Conservation (phyloP, 1,139 yeast species). For the Saccharomyces hybrid region DNA sequence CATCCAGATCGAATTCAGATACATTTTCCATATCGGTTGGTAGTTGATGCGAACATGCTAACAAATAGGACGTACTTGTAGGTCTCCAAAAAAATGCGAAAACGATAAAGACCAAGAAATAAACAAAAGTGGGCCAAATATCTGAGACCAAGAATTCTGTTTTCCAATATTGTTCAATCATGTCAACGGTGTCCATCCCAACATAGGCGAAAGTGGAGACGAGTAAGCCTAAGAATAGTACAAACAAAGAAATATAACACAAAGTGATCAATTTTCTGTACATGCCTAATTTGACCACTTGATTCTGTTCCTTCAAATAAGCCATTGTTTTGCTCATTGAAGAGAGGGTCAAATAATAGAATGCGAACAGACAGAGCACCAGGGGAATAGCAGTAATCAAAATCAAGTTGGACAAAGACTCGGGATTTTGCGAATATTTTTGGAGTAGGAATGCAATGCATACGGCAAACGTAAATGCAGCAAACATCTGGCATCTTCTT, state of each 20-base stretch:
- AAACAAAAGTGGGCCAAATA: slow-evolving; percentile 88
- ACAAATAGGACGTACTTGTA: slow-evolving; percentile 82
- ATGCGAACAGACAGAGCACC: slow-evolving; percentile 55
- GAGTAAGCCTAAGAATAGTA: slow-evolving; percentile 54
- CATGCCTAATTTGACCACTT: slow-evolving; percentile 76
- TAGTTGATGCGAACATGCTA: slow-evolving; percentile 85
- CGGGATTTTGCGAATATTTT: slow-evolving; percentile 49
- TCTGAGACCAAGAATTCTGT: slow-evolving; percentile 76
- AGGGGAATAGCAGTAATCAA: slow-evolving; percentile 55
- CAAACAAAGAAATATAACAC: slow-evolving; percentile 53
- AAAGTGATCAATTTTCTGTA: slow-evolving; percentile 69
- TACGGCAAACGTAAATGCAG: slow-evolving; percentile 60
- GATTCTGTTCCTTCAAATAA: slow-evolving; percentile 70
- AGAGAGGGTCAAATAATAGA: slow-evolving; percentile 64
- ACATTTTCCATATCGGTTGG: slow-evolving; percentile 67
- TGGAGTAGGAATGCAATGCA: slow-evolving; percentile 59
- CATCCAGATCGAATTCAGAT: slow-evolving; percentile 67
- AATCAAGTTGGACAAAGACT: slow-evolving; percentile 30
- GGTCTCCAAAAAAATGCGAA: slow-evolving; percentile 94
- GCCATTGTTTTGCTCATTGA: slow-evolving; percentile 67
- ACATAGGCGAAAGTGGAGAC: slow-evolving; percentile 61
- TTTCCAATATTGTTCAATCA: slow-evolving; percentile 84
- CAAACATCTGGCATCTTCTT: slow-evolving; percentile 69
- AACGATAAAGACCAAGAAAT: slow-evolving; percentile 71
- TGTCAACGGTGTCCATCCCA: slow-evolving; percentile 66